Conservation (phyloP, 2,329 filamentous ascomycete species). For the Fusarium metavorans region DNA sequence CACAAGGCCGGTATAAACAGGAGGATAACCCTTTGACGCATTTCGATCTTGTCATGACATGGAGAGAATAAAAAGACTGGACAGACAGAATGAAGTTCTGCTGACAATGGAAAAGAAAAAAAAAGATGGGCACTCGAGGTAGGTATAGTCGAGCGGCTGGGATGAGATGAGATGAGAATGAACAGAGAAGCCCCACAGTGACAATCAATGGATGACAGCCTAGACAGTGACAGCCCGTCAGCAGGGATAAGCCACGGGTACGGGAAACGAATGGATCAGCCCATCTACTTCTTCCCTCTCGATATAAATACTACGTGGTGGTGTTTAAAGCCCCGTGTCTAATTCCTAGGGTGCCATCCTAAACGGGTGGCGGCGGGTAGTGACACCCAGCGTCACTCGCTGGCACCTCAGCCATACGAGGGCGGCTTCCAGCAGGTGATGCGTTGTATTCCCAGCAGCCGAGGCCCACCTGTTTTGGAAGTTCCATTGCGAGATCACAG, state of each 20-base stretch:
- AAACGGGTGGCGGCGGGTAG: background rate
- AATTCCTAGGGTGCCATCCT: background rate
- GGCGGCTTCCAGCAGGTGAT: background rate
- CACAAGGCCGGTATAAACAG: constrained; percentile 32
- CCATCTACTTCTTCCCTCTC: background rate
- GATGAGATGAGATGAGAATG: constrained; percentile 19
- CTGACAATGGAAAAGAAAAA: background rate
- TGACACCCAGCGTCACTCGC: background rate
- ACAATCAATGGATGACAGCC: background rate
- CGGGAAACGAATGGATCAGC: constrained; percentile 10
- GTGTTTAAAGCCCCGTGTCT: background rate
- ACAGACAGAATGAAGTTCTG: background rate
- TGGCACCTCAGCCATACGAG: background rate
- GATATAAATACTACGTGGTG: constrained; percentile 13
- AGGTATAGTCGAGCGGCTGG: background rate
- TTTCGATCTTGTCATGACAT: constrained; percentile 12
- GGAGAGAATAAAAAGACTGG: background rate
- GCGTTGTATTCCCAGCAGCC: background rate
- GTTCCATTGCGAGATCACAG: background rate
- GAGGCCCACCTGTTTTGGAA: background rate
- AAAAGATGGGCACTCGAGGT: background rate
- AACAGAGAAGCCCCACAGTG: constrained; percentile 1
- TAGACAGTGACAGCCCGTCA: constrained; percentile 3
- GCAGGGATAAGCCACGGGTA: background rate
- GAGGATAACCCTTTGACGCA: constrained; percentile 37